A percentile compares a stretch with the other conserved stretches of the same genome.
Conservation (phyloP, 2,329 filamentous ascomycete species). For the Fusarium proliferatum region DNA sequence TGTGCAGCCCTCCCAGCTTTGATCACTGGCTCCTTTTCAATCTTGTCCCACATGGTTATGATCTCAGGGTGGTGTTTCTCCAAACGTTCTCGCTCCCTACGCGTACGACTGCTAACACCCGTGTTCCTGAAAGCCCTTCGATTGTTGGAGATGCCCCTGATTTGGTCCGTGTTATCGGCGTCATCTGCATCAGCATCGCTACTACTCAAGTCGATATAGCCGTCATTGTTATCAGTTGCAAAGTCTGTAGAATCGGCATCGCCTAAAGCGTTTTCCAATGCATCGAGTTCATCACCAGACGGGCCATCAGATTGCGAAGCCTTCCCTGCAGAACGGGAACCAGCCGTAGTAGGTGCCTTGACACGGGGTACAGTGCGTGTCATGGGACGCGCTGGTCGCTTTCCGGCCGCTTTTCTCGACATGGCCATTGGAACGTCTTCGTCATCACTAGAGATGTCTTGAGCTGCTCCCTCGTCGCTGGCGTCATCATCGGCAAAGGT, state of each 20-base stretch:
- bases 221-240: not conserved
- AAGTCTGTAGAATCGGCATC: not conserved
- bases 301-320: not conserved
- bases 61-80: constrained; percentile 83
- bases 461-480: constrained; percentile 25
- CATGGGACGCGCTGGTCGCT: not conserved
- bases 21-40: constrained; percentile 76
- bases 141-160: constrained; percentile 37
- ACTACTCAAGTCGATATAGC: constrained; percentile 6
- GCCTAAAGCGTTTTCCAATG: not conserved
- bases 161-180: not conserved
- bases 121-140: constrained; percentile 51
- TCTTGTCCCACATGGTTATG: constrained; percentile 83
- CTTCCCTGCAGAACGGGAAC: not conserved
- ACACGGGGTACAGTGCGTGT: not conserved
- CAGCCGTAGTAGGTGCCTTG: not conserved
- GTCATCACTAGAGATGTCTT: constrained; percentile 44
- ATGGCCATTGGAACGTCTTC: constrained; percentile 43
- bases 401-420: constrained; percentile 14
- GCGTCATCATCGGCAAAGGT: constrained; percentile 34
- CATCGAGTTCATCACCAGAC: constrained; percentile 13
- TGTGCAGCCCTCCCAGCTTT: constrained; percentile 58
- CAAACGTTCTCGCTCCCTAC: constrained; percentile 71
- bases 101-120: constrained; percentile 43
- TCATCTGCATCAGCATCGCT: constrained; percentile 39